Conservation (phyloP, 1,284 basidiomycete species). For the Earliella scabrosa region DNA sequence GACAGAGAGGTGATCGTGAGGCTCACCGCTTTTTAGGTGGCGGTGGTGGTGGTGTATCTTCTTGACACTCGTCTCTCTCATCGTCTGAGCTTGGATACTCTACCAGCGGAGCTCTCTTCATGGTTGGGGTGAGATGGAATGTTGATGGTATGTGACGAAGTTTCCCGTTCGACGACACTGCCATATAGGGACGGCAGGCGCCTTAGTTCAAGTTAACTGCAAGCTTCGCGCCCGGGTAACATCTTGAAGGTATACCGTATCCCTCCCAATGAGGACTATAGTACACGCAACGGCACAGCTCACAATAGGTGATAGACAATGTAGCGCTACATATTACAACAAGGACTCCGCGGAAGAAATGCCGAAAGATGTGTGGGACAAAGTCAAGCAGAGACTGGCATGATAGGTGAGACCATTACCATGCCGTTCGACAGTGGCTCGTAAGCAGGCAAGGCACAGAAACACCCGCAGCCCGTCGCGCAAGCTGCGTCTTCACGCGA, state of each 20-base stretch:
- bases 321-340: no score
- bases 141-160: no score
- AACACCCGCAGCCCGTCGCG: constrained; percentile 36
- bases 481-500: constrained; percentile 25
- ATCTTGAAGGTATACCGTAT: no score
- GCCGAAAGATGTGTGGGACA: background rate
- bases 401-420: constrained; percentile 18
- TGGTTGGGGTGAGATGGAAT: background rate
- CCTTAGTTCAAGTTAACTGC: no score
- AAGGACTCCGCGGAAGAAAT: no score
- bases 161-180: no score
- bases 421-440: constrained; percentile 17
- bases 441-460: constrained; percentile 20
- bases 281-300: no score
- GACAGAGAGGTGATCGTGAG: background rate
- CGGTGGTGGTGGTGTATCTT: background rate
- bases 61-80: background rate
- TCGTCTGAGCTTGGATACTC: constrained; percentile 9
- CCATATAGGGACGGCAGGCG: no score
- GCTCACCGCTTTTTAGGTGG: constrained; percentile 1
- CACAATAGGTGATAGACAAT: no score
- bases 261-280: no score
- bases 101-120: constrained; percentile 4
- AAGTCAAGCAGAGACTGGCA: constrained; percentile 2
- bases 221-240: no score